Evolutionary conservation across 1,284 basidiomycete genomes (phyloP).

Genomic region (Cryptococcus maquisensis): DNA sequence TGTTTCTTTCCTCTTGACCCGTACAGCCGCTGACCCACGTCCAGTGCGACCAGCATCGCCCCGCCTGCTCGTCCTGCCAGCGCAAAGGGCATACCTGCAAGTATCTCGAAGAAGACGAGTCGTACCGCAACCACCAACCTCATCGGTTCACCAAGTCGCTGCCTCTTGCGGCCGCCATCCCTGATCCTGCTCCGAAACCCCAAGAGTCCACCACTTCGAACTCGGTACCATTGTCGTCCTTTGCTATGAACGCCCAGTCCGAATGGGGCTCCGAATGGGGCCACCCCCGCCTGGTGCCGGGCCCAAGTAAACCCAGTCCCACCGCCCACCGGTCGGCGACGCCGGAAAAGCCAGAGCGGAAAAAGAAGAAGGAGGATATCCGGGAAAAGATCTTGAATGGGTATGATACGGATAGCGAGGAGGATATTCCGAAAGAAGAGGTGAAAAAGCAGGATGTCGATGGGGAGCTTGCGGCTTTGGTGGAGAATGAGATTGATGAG

Average conservation of each 20-base stretch:
- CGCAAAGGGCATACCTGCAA: constrained; percentile 35
- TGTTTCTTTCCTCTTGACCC: neutral
- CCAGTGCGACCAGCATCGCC: constrained; percentile 41
- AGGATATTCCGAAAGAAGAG: constrained; percentile 9
- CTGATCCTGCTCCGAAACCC: neutral
- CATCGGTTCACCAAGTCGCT: constrained; percentile 2
- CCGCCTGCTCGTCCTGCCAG: constrained; percentile 34
- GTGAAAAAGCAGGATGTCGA: constrained; percentile 13
- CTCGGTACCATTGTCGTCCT: too few species aligned
- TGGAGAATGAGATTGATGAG: constrained; percentile 32
- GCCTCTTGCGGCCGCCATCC: constrained; percentile 12
- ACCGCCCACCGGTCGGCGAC: neutral
- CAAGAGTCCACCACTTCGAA: too few species aligned
- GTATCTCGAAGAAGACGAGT: constrained; percentile 33
- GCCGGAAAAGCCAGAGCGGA: constrained; percentile 13
- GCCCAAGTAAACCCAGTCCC: too few species aligned
- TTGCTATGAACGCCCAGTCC: too few species aligned
- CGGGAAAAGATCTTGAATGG: constrained; percentile 34
- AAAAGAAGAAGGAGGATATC: constrained; percentile 17
- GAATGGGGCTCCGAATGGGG: too few species aligned
- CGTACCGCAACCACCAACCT: constrained; percentile 1
- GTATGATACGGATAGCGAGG: constrained; percentile 31
- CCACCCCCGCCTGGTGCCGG: too few species aligned
- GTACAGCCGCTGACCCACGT: neutral
- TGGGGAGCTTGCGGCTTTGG: constrained; percentile 27